phyloP scores from a whole-genome alignment of 768 basidiomycete genomes.

The Mycena olivaceomarginata region DNA sequence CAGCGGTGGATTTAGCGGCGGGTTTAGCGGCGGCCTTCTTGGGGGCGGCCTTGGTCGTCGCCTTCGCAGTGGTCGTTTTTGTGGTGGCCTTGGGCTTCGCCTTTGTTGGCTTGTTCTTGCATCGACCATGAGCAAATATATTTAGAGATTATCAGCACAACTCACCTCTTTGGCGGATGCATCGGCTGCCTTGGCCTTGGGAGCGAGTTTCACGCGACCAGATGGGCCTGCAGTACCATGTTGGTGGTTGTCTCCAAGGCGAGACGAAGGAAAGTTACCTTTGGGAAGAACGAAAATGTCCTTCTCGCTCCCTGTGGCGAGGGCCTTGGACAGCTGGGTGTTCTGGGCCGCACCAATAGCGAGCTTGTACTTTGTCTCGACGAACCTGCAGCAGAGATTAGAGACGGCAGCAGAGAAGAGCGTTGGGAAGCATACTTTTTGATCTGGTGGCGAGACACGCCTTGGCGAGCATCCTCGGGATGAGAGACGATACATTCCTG shows the following conservation, averaged over 20 bases:
- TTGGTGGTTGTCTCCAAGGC: conserved; percentile 14
- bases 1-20: conserved; percentile 51
- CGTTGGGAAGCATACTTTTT: conserved; percentile 80
- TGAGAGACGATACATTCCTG: conserved; percentile 90
- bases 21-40: conserved; percentile 59
- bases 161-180: conserved; percentile 77
- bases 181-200: conserved; percentile 65
- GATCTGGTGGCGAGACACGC: conserved; percentile 93
- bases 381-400: conserved; percentile 72
- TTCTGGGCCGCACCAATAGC: conserved; percentile 87
- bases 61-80: conserved; percentile 58
- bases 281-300: conserved; percentile 92
- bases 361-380: conserved; percentile 89
- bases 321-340: conserved; percentile 87
- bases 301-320: conserved; percentile 88
- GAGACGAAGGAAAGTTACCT: conserved; percentile 66
- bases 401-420: not conserved
- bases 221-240: conserved; percentile 70
- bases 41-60: conserved; percentile 49
- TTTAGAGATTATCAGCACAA: conserved; percentile 14
- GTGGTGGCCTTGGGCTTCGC: conserved; percentile 54
- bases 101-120: conserved; percentile 70
- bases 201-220: conserved; percentile 85
- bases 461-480: conserved; percentile 85
- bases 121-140: conserved; percentile 27